Evolutionary conservation across 139 green algal species (phyloP).

Genomic region (Chlorella vulgaris): DNA sequence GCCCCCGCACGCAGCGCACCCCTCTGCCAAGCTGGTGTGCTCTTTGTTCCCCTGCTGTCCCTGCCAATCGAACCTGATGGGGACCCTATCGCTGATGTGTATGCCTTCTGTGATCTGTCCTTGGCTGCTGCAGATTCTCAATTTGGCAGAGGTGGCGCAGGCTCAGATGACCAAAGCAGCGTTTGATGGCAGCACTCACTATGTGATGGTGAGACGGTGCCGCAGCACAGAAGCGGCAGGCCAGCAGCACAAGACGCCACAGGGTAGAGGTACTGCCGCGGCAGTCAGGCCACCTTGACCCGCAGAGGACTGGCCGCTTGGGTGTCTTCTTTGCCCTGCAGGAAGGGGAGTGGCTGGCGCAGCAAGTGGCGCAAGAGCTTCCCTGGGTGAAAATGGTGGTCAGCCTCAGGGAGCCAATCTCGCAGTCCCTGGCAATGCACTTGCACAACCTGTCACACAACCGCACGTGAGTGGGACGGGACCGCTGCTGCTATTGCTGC

Average conservation of each 20-base stretch:
- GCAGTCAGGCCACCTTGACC: too few species aligned
- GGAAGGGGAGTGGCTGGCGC: constrained; percentile 4
- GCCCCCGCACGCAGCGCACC: too few species aligned
- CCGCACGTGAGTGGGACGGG: constrained; percentile 4
- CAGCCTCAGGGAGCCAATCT: constrained; percentile 27
- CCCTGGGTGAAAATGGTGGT: constrained; percentile 17
- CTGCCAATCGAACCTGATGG: too few species aligned
- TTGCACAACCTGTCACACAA: constrained; percentile 21
- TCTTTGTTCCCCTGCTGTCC: too few species aligned
- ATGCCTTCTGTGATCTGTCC: too few species aligned
- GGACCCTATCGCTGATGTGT: too few species aligned
- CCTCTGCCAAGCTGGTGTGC: too few species aligned
- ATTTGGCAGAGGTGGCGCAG: neutral
- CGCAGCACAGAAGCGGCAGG: too few species aligned
- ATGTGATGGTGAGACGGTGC: neutral
- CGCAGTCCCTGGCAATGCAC: constrained; percentile 15
- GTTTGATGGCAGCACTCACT: constrained; percentile 26
- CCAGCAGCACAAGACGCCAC: too few species aligned
- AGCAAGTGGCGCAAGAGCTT: neutral
- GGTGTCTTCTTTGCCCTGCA: too few species aligned
- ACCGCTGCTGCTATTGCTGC: neutral
- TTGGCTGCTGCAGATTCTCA: constrained; percentile 4
- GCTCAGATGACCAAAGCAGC: constrained; percentile 4
- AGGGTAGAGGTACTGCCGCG: too few species aligned
- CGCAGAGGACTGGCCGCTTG: too few species aligned